Base-by-base conservation (phyloP, 345 rosid species). In the Eucalyptus paniculata region DNA sequence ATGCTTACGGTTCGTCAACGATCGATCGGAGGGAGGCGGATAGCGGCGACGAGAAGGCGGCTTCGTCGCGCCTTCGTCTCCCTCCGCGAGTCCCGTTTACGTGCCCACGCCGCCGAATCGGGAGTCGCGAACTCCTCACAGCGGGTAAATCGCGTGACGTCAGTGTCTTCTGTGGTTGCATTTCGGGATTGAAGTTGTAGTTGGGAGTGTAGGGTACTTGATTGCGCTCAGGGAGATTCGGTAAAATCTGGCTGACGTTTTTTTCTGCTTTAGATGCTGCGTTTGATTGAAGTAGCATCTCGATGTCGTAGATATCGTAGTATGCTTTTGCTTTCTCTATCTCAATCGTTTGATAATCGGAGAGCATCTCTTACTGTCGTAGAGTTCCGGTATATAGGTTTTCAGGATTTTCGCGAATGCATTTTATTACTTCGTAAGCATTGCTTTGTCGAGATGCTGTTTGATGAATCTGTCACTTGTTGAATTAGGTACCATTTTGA, bases 51-150 rank as follows among this genome's bases (percentile, higher is more conserved):
- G 50, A 37, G 83, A 81, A 77, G 83, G 24, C 83, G 83, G 28
- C 47, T 21, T 77, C 83, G 23, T 11, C 15, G 47, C 83, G 26
- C 26, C 83, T 40, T 11, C 53, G 2, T 56, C 90, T 12, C 45
- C 88, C 89, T 67, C 96, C 16, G 92, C 92, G 49, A 92, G 90
- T 86, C 98, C 98, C 7, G 90, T 93, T 86, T 97, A 96, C 88
- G 88, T 88, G 86, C 98, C 98, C 30, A 94, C 99, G 13, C 98
- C 97, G 32, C 54, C 88, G 23, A 89, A 94, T 92, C 96, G 98
- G 58, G 93, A 92, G 45, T 96, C 94, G 88, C 95, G 98, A 45
- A 96, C 99, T 91, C 99, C 99, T 93, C 99, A 97, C 90, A 97
- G 99, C 94, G 99, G 98, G 98, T 97, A 92, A 53, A 12, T 77